These are phyloP conservation scores for Phyllachora maydis DNA, from an alignment of 2,329 filamentous ascomycete genomes.

Conservation along the genomic window DNA sequence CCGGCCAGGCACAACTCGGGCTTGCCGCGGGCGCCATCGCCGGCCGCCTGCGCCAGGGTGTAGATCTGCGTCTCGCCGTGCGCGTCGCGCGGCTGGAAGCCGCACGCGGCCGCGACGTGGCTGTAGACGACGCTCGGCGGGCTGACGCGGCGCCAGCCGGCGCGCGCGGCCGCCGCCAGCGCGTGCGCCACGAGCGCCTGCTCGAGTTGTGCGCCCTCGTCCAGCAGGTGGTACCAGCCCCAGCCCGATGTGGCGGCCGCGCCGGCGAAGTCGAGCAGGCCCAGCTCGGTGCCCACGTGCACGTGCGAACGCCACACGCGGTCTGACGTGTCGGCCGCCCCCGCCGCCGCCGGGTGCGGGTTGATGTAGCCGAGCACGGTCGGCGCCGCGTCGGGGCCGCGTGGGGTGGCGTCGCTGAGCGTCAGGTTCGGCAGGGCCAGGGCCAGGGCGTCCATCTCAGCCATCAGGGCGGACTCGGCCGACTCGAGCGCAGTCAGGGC, in stretches of 20 bases:
- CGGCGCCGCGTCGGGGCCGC: slow-evolving; percentile 43
- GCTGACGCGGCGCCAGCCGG: slow-evolving; percentile 62
- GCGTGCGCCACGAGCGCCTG: slow-evolving; percentile 84
- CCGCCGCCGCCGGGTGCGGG: slow-evolving; percentile 28
- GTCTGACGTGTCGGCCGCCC: slow-evolving; percentile 13
- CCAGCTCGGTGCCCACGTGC: slow-evolving; percentile 68
- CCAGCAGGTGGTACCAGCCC: slow-evolving; percentile 96
- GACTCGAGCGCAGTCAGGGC: slow-evolving; percentile 37
- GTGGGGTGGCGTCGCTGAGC: slow-evolving; percentile 52
- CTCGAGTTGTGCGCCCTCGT: slow-evolving; percentile 82
- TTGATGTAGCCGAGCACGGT: slow-evolving; percentile 62
- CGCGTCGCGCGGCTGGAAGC: slow-evolving; percentile 82
- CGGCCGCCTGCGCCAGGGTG: slow-evolving; percentile 43
- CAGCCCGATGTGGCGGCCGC: slow-evolving; percentile 73
- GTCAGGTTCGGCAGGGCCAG: slow-evolving; percentile 74
- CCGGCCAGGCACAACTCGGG: slow-evolving; percentile 62
- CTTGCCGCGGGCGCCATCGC: slow-evolving; percentile 37
- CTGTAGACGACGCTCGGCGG: slow-evolving; percentile 84
- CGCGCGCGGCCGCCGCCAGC: slow-evolving; percentile 46
- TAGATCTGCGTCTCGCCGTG: slow-evolving; percentile 89
- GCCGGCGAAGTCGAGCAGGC: slow-evolving; percentile 72
- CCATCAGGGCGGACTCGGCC: slow-evolving; percentile 34
- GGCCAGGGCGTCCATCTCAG: slow-evolving; percentile 55
- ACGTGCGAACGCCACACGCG: slow-evolving; percentile 55
- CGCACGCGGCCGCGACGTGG: slow-evolving; percentile 77